Evolutionary conservation across 176 grass and related monocot genomes (phyloP).

Genomic region (Eragrostis curvula): DNA sequence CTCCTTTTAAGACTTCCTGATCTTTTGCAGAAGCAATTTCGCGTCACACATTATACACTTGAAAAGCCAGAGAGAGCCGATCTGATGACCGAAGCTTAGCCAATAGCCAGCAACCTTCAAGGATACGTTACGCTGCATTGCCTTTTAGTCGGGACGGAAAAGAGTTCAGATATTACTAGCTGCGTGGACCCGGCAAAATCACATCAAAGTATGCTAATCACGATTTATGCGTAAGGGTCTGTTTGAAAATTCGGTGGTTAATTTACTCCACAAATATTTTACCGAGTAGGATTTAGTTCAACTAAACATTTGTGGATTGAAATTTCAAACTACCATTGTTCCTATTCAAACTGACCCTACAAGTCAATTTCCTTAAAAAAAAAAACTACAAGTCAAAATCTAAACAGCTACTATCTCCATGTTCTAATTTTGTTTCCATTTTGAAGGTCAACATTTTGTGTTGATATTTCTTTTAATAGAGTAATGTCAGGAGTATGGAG

Average conservation of each 20-base stretch:
- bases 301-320: neutral
- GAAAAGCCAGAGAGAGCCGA: neutral
- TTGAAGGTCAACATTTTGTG: no score
- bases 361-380: no score
- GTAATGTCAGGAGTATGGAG: no score
- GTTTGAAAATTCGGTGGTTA: no score
- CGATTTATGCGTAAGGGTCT: no score
- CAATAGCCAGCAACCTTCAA: no score
- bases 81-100: slow-evolving; percentile 15
- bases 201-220: neutral
- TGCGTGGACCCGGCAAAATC: neutral
- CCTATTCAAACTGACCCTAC: no score
- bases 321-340: neutral
- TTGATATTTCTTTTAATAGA: no score
- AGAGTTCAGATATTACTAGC: neutral
- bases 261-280: neutral
- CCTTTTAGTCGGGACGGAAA: slow-evolving; percentile 30
- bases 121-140: slow-evolving; percentile 13
- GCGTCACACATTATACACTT: slow-evolving; percentile 15
- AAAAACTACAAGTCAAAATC: no score
- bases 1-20: neutral
- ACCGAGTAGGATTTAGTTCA: neutral
- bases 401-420: no score
- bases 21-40: slow-evolving; percentile 15
- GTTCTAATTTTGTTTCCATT: no score